Evolutionary conservation across 2,329 filamentous ascomycete genomes (phyloP), one percentile per base, ranked within the genome.

Genomic region (Colletotrichum sp.): DNA sequence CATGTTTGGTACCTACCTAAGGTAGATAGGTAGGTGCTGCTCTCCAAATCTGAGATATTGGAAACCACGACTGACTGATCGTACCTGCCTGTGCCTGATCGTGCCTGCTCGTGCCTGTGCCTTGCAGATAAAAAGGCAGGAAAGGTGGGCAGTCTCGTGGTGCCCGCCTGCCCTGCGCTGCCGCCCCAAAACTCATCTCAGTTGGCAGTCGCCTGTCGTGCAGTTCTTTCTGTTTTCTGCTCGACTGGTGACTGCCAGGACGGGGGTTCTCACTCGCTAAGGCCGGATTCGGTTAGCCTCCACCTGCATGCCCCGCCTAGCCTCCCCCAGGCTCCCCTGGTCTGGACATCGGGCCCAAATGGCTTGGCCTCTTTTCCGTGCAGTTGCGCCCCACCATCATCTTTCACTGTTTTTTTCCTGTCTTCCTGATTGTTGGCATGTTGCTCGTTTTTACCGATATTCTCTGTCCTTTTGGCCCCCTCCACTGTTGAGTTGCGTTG

Each of bases 121-220:
- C 65, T 70, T 73, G 66, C 70, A 70, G 70, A 36, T 31, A 51
- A n/a, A 43, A 43, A 24, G 69, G 55, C 31, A 36, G 29, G 12
- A n/a, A 31, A 18, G 18, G 18, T 27, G 43, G n/a, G 43, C 43
- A 47, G 43, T 47, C 43, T 21, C 43, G 4, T 51, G 65, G 27
- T 70, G 31, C 51, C 70, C 29, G 29, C 29, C 29, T 8, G 29
- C 29, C 7, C 29, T 55, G 66, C 66, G 16, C 34, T 59, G 54
- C 36, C 51, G 24, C 33, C 11, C 43, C 6, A 51, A 21, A 58
- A 43, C 33, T 47, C 33, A 31, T 67, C 15, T 43, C 47, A 66
- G 43, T 55, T 66, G 63, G 63, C 63, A 55, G 63, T 55, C 47
- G 63, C n/a, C 63, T 4, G 27, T 34, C 29, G 47, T 65, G 36